Evolutionary conservation across 768 basidiomycete genomes (phyloP).

Genomic region (Serendipita sp.): DNA sequence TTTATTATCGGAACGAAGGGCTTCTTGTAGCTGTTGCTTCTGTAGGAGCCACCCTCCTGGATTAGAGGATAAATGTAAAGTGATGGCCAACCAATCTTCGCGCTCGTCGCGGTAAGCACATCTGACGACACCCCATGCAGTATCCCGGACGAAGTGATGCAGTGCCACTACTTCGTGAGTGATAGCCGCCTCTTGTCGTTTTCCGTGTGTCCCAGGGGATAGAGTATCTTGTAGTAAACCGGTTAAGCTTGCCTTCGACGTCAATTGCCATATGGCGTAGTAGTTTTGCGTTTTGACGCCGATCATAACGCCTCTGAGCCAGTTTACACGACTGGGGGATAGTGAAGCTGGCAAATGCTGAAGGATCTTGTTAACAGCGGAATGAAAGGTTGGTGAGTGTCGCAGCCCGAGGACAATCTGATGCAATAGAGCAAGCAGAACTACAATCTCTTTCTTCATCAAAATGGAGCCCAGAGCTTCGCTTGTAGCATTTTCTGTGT

Average conservation of each 20-base stretch:
- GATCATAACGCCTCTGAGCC: background rate
- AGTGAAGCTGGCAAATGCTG: background rate
- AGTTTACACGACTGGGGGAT: background rate
- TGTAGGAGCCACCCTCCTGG: background rate
- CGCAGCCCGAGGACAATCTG: background rate
- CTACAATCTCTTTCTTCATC: background rate
- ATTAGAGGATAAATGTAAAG: background rate
- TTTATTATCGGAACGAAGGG: background rate
- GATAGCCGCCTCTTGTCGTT: background rate
- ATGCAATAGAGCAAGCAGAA: background rate
- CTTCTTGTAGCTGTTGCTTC: background rate
- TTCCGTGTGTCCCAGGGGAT: background rate
- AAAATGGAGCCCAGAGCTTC: background rate
- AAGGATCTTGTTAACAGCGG: background rate
- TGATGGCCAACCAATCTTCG: background rate
- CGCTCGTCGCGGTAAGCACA: constrained; percentile 6
- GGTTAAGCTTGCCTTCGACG: background rate
- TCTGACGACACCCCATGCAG: background rate
- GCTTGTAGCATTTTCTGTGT: background rate
- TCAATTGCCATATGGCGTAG: background rate
- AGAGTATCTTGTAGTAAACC: background rate
- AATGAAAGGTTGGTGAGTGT: background rate
- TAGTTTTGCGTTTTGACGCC: background rate
- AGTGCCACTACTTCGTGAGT: background rate
- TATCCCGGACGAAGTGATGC: background rate